Base-by-base conservation (phyloP, 2,329 filamentous ascomycete genomes). In the Nemania bipapillata region DNA sequence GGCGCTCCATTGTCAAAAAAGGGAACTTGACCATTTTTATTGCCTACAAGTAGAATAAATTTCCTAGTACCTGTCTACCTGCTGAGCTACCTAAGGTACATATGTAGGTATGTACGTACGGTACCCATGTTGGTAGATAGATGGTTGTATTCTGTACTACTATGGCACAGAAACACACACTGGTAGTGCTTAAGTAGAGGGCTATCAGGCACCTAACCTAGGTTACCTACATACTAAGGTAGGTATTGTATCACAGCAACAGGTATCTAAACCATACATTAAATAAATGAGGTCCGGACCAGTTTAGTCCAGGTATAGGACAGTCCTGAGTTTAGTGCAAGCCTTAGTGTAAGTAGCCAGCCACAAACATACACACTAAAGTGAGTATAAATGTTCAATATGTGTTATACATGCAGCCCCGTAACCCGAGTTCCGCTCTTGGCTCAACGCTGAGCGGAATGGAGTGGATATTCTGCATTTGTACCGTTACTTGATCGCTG, bases 1-100 rank as follows among this genome's bases (percentile, higher is more conserved):
- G 50, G 12, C 26, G 40, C 24, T 37, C 7, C 11, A 53, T 3
- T 26, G 9, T 8, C 7, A 3, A 7, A 26, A 24, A n/a, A 2
- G 24, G 20, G 17, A 53, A n/a, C n/a, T n/a, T n/a, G 50, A 53
- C 50, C 50, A 26, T 53, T 52, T 30, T 24, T 52, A 52, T 52
- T 7, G 8, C n/a, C 3, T 49, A 24, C 8, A 22, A 24, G 11
- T 22, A 3, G 24, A 52, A n/a, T 15, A 52, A 52, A 12, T 17
- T 15, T n/a, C n/a, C n/a, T n/a, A n/a, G n/a, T n/a, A n/a, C n/a
- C n/a, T n/a, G n/a, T 15, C 11, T 40, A 40, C 37, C 5, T 40
- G 37, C n/a, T n/a, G n/a, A 32, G 30, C 9, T 32, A 32, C 4
- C 30, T 32, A 32, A 32, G 30, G 4, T 32, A 32, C 30, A n/a